Base-by-base conservation (phyloP, 106 monocot genomes). In the Gastrodia elata region DNA sequence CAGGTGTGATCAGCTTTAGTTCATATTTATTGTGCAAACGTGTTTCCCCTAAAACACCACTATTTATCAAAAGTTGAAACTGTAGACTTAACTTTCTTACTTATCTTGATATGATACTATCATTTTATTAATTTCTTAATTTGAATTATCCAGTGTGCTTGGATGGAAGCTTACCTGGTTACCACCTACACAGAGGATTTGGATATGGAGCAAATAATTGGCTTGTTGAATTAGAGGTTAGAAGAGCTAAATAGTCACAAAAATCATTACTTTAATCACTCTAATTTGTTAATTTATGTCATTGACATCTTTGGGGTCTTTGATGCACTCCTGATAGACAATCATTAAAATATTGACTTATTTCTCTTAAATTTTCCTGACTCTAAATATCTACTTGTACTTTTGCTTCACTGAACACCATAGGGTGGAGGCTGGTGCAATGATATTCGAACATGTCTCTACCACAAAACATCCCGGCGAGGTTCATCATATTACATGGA, bases 391-490 rank as follows among this genome's bases (percentile, higher is more conserved):
- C 61, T 32, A 61, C 2, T 61, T 11, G 61, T 13, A 14, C 32
- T 61, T 61, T 61, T n/a, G 4, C 30, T 61, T 59, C 32, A 61
- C 57, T 61, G 22, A 33, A 30, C 9, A 14, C 61, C 61, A 30
- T 33, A 89, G 89, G 89, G 89, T 28, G 89, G 89, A 73, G 89
- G 86, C 24, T 89, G 89, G 89, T 89, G 89, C 74, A 86, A 83
- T 43, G 42, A 83, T 59, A 65, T 71, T 0, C 70, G 44, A 38
- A 24, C 80, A 59, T 89, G 89, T 71, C 41, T 74, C n/a, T 78
- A 28, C 56, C 83, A 86, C 35, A 89, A 86, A 80, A 80, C 27
- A 49, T 74, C 65, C 71, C 83, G 71, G 1, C 89, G 78, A 11
- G 89, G 89, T 48, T 89, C 89, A 37, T 89, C 89, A 33, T 71